Conservation (phyloP, 139 green algal species). For the Chlorella sp. region DNA sequence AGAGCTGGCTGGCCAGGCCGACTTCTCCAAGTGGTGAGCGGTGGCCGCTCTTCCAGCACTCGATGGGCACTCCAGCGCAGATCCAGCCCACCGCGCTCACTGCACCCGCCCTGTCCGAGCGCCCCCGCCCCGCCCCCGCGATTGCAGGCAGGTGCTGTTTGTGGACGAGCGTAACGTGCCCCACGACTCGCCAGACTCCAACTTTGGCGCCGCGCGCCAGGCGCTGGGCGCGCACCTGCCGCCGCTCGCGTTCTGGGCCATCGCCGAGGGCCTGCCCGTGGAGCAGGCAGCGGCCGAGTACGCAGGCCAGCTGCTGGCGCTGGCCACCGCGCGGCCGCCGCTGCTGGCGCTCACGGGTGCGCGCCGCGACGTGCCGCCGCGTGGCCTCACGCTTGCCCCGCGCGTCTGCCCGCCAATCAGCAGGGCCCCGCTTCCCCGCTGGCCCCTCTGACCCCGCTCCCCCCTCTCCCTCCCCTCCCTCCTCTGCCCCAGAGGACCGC, state of each 20-base stretch:
- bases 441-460: too few species aligned
- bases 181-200: slow-evolving; percentile 73
- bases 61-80: neutral
- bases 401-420: too few species aligned
- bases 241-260: slow-evolving; percentile 2
- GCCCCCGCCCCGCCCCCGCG: neutral
- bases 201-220: slow-evolving; percentile 69
- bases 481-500: too few species aligned
- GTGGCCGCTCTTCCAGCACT: neutral
- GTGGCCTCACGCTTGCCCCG: too few species aligned
- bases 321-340: too few species aligned
- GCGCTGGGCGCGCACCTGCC: slow-evolving; percentile 62
- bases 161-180: slow-evolving; percentile 90
- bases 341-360: too few species aligned
- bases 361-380: slow-evolving; percentile 62
- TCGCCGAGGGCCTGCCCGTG: slow-evolving; percentile 54
- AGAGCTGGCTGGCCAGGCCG: slow-evolving; percentile 53
- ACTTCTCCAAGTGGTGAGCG: slow-evolving; percentile 71
- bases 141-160: slow-evolving; percentile 67
- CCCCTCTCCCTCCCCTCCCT: too few species aligned
- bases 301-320: slow-evolving; percentile 57
- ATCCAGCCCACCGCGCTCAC: neutral
- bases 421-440: too few species aligned
- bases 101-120: neutral
- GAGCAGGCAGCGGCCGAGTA: slow-evolving; percentile 55